These are phyloP conservation scores for Oxytropis ochrocephala DNA, from an alignment of 306 rosid species.

Conservation along the genomic window DNA sequence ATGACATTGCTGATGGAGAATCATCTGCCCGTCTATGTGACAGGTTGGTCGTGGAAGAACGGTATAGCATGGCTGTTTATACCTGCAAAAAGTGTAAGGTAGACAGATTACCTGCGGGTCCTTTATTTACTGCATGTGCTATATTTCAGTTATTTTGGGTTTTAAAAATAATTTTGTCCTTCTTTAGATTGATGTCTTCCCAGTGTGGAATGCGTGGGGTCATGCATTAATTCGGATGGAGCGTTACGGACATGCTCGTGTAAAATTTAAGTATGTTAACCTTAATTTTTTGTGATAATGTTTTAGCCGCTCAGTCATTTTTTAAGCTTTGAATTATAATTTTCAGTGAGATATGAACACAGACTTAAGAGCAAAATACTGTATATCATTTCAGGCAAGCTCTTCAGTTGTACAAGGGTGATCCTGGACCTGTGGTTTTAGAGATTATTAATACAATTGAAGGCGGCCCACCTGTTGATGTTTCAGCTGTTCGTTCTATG, in stretches of 20 bases:
- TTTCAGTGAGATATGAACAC: neutral
- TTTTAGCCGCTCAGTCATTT: neutral
- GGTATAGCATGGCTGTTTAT: slow-evolving; percentile 98
- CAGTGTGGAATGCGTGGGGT: slow-evolving; percentile 99
- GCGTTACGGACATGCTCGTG: slow-evolving; percentile 95
- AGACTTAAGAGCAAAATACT: slow-evolving; percentile 11
- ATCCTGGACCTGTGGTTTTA: slow-evolving; percentile 67
- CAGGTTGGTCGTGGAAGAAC: slow-evolving; percentile 80
- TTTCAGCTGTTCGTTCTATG: slow-evolving; percentile 92
- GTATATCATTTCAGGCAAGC: slow-evolving; percentile 75
- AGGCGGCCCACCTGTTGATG: slow-evolving; percentile 97
- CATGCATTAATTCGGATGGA: slow-evolving; percentile 97
- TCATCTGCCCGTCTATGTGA: slow-evolving; percentile 89
- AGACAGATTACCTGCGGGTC: slow-evolving; percentile 9
- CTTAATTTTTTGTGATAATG: neutral
- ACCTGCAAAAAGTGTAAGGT: slow-evolving; percentile 98
- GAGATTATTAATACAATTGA: slow-evolving; percentile 94
- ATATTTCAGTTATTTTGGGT: slow-evolving; percentile 17
- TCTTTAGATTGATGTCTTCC: slow-evolving; percentile 87
- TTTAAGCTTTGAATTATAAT: neutral
- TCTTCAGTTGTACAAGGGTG: slow-evolving; percentile 83
- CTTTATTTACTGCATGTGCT: slow-evolving; percentile 14
- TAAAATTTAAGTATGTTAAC: slow-evolving; percentile 77
- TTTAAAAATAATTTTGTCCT: slow-evolving; percentile 20
- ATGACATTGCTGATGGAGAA: slow-evolving; percentile 89